Base-by-base conservation (phyloP, 192 early-diverging fungal genomes). In the Glomus cerebriforme region DNA sequence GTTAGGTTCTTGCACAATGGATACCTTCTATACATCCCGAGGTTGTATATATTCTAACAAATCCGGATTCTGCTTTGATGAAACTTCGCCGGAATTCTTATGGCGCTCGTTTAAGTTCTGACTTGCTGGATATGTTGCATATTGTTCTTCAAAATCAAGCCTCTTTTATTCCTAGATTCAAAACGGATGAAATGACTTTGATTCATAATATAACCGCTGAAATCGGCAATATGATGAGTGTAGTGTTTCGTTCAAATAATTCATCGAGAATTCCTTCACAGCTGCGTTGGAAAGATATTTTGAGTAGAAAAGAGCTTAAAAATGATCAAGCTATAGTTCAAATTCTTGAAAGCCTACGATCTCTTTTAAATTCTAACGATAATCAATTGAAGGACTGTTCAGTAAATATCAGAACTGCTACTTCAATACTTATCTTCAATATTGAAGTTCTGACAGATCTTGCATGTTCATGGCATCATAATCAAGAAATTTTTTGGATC, bases 51-150 rank as follows among this genome's bases (percentile, higher is more conserved):
- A 78, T 17, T 17, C 27, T 78, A n/a, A 26, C 17, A 9, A 49
- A 78, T 78, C 77, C 77, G 3, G 49, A 78, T 17, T 78, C 77
- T 1, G 15, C 63, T 32, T 37, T 78, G 19, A 66, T 68, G 77
- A 66, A 54, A 59, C 65, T 78, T 35, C 77, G 77, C 19, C 17
- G 19, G 13, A 24, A 58, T 78, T 37, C 77, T 12, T 19, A 26
- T 32, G 34, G 29, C 22, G 8, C 77, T 58, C 77, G 65, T 19
- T n/a, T 78, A 59, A 32, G 31, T 68, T 31, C 63, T 4, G 77
- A 78, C 32, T n/a, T 78, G 3, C 27, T 78, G 7, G 77, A 78
- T 31, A 78, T 68, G 27, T 58, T 78, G 17, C 43, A 35, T 49
- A 54, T 34, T 24, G n/a, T 78, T 26, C 29, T 78, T 54, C 34